These are phyloP conservation scores for Tylopilus sp. DNA, from an alignment of 1,284 basidiomycete genomes.

Conservation along the genomic window DNA sequence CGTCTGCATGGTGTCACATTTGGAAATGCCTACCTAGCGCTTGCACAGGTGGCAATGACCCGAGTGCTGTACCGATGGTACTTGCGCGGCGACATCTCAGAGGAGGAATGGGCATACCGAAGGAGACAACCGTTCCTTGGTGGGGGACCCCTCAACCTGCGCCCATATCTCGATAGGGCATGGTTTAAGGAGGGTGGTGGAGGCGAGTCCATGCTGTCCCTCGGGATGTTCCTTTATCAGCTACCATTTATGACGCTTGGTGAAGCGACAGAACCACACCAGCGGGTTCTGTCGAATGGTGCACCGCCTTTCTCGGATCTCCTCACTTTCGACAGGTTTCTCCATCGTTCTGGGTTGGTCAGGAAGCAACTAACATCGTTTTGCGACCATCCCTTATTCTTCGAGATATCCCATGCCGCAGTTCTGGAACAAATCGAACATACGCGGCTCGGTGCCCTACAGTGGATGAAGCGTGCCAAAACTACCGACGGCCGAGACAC, in stretches of 20 bases:
- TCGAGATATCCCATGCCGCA: constrained; percentile 40
- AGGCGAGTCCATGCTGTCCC: constrained; percentile 41
- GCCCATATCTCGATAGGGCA: constrained; percentile 46
- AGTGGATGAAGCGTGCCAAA: constrained; percentile 12
- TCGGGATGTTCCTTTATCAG: constrained; percentile 43
- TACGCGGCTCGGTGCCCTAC: constrained; percentile 19
- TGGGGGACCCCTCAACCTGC: constrained; percentile 48
- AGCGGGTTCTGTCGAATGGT: constrained; percentile 27
- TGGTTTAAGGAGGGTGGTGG: constrained; percentile 49
- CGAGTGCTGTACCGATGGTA: constrained; percentile 49
- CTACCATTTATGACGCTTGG: constrained; percentile 54
- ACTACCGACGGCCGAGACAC: too few relatives aligned
- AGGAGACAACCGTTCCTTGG: constrained; percentile 46
- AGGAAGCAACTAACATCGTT: constrained; percentile 36
- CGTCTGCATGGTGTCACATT: constrained; percentile 45
- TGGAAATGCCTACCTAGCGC: constrained; percentile 47
- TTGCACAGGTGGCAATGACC: constrained; percentile 52
- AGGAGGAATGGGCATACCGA: constrained; percentile 52
- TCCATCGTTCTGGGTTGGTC: constrained; percentile 40
- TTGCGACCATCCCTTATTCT: constrained; percentile 46
- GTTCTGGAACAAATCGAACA: constrained; percentile 29
- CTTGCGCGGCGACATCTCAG: constrained; percentile 43
- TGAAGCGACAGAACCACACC: not conserved
- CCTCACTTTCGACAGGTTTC: constrained; percentile 45
- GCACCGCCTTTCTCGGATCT: constrained; percentile 42